Base-by-base conservation (phyloP, 2,329 filamentous ascomycete genomes). In the Arachnomyces sp. region DNA sequence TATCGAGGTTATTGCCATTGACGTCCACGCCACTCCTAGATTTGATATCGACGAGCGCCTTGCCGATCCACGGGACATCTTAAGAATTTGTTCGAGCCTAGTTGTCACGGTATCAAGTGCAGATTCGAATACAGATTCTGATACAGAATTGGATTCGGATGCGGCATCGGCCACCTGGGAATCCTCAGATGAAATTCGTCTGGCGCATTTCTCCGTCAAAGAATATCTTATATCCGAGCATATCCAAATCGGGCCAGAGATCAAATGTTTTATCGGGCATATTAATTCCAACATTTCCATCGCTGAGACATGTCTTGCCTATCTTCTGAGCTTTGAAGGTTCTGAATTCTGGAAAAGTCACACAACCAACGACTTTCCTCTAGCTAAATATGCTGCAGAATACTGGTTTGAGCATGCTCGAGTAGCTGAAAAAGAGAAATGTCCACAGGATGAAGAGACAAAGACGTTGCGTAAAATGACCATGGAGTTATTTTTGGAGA, bases 1-100 rank as follows among this genome's bases (percentile, higher is more conserved):
- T 1, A 49, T 52, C 14, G 54, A 62, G 34, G 47, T 45, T 34
- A 40, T 61, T 15, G 54, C 52, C 25, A 53, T 61, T 2, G 42
- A 59, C 32, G 34, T 40, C 4, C 34, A 46, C 8, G 32, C 31
- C 7, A 32, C 43, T 21, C 38, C 33, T 13, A 40, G 46, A 21
- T 61, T 59, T 43, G 42, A 60, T 41, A 42, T 47, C 7, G 35
- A 48, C 14, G 29, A 55, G 33, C 49, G 54, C 35, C 47, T 60
- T 39, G 48, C 45, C 8, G 38, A 52, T 29, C 49, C 52, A 4
- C 12, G 21, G 11, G 49, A 52, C 29, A 39, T 50, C 14, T 42
- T 45, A 29, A 28, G 38, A 29, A 31, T 49, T 16, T 49, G 48
- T 15, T 52, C 47, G 7, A 50, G 38, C 30, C 39, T 54, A 18